Conservation (phyloP, 75 land plant species). For the Selaginella tamariscina region DNA sequence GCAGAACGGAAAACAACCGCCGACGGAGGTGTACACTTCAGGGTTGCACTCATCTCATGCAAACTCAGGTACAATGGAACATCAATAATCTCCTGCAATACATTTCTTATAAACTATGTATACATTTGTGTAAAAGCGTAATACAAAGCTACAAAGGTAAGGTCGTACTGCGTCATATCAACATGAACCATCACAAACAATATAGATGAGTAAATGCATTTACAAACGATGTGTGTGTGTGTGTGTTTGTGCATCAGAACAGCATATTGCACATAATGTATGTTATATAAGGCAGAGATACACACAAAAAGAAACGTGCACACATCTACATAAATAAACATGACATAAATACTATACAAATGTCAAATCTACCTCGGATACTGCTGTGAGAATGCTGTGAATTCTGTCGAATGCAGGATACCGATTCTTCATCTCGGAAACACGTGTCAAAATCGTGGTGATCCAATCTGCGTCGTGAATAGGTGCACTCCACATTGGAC, state of each 20-base stretch:
- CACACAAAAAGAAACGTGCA: too few relatives aligned
- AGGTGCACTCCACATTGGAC: constrained; percentile 99
- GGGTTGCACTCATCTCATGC: constrained; percentile 75
- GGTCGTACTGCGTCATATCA: too few relatives aligned
- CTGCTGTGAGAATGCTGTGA: constrained; percentile 70
- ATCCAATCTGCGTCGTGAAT: constrained; percentile 97
- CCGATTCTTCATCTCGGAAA: constrained; percentile 41
- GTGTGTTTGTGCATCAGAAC: too few relatives aligned
- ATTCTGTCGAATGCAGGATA: constrained; percentile 86
- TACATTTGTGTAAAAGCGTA: not conserved
- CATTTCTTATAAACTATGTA: not conserved
- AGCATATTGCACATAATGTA: too few relatives aligned
- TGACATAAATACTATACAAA: too few relatives aligned
- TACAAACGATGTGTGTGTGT: too few relatives aligned
- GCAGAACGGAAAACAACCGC: constrained; percentile 90
- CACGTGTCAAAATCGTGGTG: constrained; percentile 43
- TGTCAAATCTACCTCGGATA: constrained; percentile 86
- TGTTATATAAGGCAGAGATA: too few relatives aligned
- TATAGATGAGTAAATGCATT: too few relatives aligned
- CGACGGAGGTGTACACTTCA: constrained; percentile 92
- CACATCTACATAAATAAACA: too few relatives aligned
- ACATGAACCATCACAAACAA: too few relatives aligned
- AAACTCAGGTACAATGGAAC: constrained; percentile 82
- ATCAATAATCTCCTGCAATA: constrained; percentile 76
- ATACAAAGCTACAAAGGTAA: too few relatives aligned